Percentiles rank a stretch among this genome's conserved stretches.
These are phyloP conservation scores for Urochloa ruziziensis DNA, from an alignment of 176 grass and related monocot species.

Conservation along the genomic window DNA sequence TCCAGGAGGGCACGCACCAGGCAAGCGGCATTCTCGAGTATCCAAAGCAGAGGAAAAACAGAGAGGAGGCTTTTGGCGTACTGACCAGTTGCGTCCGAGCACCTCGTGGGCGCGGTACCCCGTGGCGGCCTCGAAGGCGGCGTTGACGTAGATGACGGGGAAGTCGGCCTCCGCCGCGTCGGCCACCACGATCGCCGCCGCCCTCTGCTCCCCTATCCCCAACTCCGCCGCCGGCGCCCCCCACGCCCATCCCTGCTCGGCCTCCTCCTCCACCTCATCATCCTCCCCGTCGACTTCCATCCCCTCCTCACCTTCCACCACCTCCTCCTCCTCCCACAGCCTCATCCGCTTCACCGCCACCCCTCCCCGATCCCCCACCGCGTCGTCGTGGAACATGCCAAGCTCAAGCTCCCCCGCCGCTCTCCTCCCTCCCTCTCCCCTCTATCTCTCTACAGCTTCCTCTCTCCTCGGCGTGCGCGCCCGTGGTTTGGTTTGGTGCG, in stretches of 20 bases:
- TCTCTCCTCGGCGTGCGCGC: conserved; percentile 13
- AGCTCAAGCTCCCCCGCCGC: too few species aligned
- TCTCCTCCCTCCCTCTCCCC: not conserved
- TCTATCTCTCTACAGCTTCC: not conserved
- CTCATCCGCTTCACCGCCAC: conserved; percentile 61
- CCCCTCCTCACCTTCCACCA: conserved; percentile 10
- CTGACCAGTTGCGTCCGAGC: conserved; percentile 94
- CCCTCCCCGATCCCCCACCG: not conserved
- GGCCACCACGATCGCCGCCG: conserved; percentile 73
- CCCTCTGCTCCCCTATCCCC: conserved; percentile 14
- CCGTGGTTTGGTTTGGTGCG: conserved; percentile 3
- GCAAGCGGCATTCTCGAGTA: conserved; percentile 5
- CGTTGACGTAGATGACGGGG: conserved; percentile 96
- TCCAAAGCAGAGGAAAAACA: not conserved
- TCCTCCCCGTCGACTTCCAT: conserved; percentile 29
- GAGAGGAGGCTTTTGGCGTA: not conserved
- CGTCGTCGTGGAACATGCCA: conserved; percentile 30
- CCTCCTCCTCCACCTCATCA: too few species aligned
- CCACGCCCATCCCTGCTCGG: conserved; percentile 24
- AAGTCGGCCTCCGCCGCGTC: conserved; percentile 81
- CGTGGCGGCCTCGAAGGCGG: conserved; percentile 86
- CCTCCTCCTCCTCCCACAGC: conserved; percentile 41
- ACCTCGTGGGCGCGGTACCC: conserved; percentile 96
- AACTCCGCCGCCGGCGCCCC: conserved; percentile 11
- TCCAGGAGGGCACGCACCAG: not conserved